These are phyloP conservation scores for Schwanniomyces etchellsii DNA, from an alignment of 1,139 yeast genomes.

Conservation along the genomic window DNA sequence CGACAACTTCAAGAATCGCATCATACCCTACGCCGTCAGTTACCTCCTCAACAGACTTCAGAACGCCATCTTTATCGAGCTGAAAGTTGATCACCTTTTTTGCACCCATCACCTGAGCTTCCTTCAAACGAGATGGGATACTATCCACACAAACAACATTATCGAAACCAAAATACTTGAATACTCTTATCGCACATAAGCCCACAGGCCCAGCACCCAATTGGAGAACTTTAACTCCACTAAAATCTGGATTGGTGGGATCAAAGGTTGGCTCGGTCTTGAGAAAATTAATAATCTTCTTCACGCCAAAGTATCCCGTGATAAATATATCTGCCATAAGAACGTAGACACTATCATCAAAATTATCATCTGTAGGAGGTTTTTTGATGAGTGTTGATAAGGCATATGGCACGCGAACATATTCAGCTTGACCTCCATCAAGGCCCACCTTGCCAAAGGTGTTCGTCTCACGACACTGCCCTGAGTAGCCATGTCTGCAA, in stretches of 20 bases:
- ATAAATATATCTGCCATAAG: slow-evolving; percentile 65
- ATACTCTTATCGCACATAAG: slow-evolving; percentile 45
- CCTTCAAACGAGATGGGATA: slow-evolving; percentile 41
- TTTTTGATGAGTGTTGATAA: slow-evolving; percentile 41
- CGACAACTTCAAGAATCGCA: slow-evolving; percentile 55
- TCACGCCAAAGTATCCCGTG: slow-evolving; percentile 57
- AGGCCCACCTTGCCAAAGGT: slow-evolving; percentile 52
- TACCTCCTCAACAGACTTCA: slow-evolving; percentile 18
- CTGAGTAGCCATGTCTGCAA: slow-evolving; percentile 47
- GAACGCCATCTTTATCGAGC: slow-evolving; percentile 22
- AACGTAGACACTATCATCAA: slow-evolving; percentile 44
- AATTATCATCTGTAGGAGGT: slow-evolving; percentile 21
- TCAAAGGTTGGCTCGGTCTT: slow-evolving; percentile 16
- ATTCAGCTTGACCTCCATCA: slow-evolving; percentile 60
- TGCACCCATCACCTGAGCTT: slow-evolving; percentile 44
- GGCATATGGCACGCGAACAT: slow-evolving; percentile 54
- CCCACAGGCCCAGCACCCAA: slow-evolving; percentile 68
- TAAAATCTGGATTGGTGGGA: slow-evolving; percentile 12
- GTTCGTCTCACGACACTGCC: slow-evolving; percentile 46
- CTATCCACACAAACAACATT: slow-evolving; percentile 48
- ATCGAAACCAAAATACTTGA: slow-evolving; percentile 41
- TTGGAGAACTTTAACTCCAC: slow-evolving; percentile 40
- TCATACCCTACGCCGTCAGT: slow-evolving; percentile 44
- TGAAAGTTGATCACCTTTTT: slow-evolving; percentile 36
- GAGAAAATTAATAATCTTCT: slow-evolving; percentile 41